Evolutionary conservation across 495 filamentous ascomycete species (phyloP).

Genomic region (Aspergillus campestris): DNA sequence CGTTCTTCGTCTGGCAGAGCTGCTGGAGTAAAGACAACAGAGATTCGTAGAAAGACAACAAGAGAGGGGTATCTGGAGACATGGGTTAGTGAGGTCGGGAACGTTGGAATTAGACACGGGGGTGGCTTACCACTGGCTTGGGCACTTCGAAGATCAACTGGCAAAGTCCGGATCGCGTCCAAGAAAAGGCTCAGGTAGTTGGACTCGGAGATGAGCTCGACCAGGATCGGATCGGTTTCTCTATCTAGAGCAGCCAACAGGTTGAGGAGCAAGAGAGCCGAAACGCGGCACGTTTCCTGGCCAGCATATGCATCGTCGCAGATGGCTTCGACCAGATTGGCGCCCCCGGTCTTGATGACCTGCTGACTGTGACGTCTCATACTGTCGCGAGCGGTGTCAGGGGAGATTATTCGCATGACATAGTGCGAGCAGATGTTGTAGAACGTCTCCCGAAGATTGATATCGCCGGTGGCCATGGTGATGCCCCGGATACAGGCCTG

Average conservation of each 20-base stretch:
- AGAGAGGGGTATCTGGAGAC: constrained; percentile 40
- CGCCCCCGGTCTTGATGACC: constrained; percentile 67
- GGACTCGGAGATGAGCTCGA: constrained; percentile 69
- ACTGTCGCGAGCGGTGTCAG: constrained; percentile 21
- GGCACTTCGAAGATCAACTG: constrained; percentile 51
- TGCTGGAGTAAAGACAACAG: constrained; percentile 77
- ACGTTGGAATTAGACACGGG: neutral
- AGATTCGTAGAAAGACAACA: constrained; percentile 61
- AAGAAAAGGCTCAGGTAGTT: constrained; percentile 88
- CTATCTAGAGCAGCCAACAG: constrained; percentile 59
- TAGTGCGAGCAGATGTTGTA: constrained; percentile 87
- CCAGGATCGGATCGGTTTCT: constrained; percentile 57
- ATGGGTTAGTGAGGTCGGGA: constrained; percentile 9
- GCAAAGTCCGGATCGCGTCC: constrained; percentile 67
- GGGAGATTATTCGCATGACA: constrained; percentile 59
- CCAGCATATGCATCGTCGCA: constrained; percentile 92
- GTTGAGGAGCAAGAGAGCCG: constrained; percentile 70
- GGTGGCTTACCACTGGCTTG: constrained; percentile 39
- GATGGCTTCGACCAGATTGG: constrained; percentile 70
- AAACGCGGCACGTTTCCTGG: constrained; percentile 68
- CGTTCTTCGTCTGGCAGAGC: constrained; percentile 67
- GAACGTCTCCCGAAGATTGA: constrained; percentile 66
- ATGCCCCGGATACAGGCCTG: constrained; percentile 70
- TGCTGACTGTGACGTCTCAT: constrained; percentile 57
- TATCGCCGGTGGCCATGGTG: constrained; percentile 57